Percentiles rank a stretch among this genome's conserved stretches.
Conservation (phyloP, 148 eudicot species). For the Linanthus parryae region DNA sequence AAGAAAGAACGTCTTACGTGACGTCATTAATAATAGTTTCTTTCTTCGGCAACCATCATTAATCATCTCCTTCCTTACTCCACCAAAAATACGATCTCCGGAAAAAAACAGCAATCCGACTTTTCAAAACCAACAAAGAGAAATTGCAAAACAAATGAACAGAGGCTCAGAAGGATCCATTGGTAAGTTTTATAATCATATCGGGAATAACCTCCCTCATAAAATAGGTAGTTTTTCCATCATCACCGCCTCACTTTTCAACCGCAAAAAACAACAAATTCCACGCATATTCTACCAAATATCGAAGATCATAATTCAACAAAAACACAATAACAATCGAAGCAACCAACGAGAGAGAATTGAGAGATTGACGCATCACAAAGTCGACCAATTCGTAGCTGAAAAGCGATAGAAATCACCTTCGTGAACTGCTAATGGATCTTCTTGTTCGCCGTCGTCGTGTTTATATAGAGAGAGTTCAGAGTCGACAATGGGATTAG, state of each 20-base stretch:
- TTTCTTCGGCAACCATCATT: constrained; percentile 22
- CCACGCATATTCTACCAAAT: no score
- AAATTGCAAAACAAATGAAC: background rate
- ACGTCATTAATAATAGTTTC: no score
- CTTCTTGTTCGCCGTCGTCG: no score
- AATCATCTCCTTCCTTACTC: no score
- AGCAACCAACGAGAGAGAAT: no score
- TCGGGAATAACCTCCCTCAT: constrained; percentile 20
- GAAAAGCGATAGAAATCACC: no score
- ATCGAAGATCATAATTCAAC: background rate
- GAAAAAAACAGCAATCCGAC: background rate
- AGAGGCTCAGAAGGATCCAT: constrained; percentile 57
- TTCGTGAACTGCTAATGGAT: no score
- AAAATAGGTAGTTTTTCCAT: constrained; percentile 41
- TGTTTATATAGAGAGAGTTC: no score
- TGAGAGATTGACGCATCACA: no score
- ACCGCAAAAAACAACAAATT: background rate
- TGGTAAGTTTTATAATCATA: constrained; percentile 37
- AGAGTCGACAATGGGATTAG: no score
- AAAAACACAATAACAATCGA: background rate
- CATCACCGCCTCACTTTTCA: constrained; percentile 25
- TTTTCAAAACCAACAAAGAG: background rate
- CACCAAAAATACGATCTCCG: background rate
- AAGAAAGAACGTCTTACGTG: no score
- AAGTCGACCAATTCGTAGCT: no score